Evolutionary conservation across 768 basidiomycete genomes (phyloP), one percentile per base, ranked within the genome.

Genomic region (Termitomyces sp.): DNA sequence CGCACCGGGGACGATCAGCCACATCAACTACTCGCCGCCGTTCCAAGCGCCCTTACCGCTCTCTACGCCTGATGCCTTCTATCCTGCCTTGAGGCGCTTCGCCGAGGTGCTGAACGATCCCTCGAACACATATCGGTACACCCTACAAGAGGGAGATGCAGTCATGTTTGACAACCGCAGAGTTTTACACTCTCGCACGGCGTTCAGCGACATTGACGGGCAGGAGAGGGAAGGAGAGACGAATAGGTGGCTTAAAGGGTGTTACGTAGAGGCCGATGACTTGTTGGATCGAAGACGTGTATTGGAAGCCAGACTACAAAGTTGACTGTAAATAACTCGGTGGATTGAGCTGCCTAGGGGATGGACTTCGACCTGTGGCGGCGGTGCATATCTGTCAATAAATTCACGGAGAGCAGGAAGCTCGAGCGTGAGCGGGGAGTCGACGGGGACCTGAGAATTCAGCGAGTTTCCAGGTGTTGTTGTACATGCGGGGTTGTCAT

Each of bases 81-180:
- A 87, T 65, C 64, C 73, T 1, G 89, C 91, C 4, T 74, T 98
- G 3, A 62, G 67, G 3, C 69, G 72, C 16, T 98, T 94, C 63
- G 80, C 85, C 2, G 65, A 71, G 0, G 64, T 87, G 13, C 68
- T 95, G 2, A 81, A 87, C 52, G 77, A 80, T 18, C 75, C 79
- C 0, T 64, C 64, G 12, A 80, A 79, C 26, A 78, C 77, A 42
- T 89, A 81, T 58, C 70, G 82, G 62, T 87, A 91, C 71, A 85
- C 82, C 47, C 73, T 98, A 44, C 69, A 74, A 32, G 92, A 95
- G 71, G 93, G 93, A 32, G 93, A 96, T 60, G 87, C 87, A 5
- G 93, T 91, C 20, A 51, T 96, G 10, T 99, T 99, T 64, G 95
- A 98, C 68, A 99, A 98, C 66, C 79, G 95, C 26, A 78, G 96